phyloP scores from a whole-genome alignment of 257 asterid species.

The Nicotiana benthamiana region DNA sequence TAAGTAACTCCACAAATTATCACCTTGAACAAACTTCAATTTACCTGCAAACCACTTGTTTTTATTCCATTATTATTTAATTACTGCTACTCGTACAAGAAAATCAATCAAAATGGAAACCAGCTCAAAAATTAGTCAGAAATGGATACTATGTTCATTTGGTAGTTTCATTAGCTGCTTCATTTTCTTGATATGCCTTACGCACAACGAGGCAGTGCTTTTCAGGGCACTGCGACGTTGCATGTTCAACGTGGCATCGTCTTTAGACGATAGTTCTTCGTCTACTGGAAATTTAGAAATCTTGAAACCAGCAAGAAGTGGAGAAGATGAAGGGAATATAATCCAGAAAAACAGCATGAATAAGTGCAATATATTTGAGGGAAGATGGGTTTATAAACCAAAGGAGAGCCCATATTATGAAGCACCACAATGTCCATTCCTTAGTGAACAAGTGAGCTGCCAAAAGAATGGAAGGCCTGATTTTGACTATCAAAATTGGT shows the following conservation, averaged over 20 bases:
- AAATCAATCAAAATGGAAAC: constrained; percentile 7
- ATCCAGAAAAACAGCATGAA: background rate
- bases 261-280: background rate
- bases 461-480: constrained; percentile 17
- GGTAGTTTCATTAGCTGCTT: constrained; percentile 6
- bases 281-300: background rate
- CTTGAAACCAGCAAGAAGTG: background rate
- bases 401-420: constrained; percentile 1
- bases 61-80: background rate
- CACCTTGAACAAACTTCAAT: background rate
- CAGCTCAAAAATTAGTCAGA: background rate
- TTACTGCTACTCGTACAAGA: background rate
- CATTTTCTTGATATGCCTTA: constrained; percentile 3
- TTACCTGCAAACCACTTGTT: background rate
- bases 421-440: constrained; percentile 13
- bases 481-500: constrained; percentile 14
- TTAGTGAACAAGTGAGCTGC: constrained; percentile 18
- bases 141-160: constrained; percentile 7
- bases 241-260: background rate
- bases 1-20: background rate
- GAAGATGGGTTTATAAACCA: constrained; percentile 12
- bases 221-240: background rate
- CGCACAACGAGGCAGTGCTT: background rate
- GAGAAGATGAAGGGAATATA: background rate
- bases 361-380: constrained; percentile 10